Percentiles rank a stretch among this genome's conserved stretches.
These are phyloP conservation scores for Teunomyces lycoperdinae DNA, from an alignment of 805 yeast species.

Conservation along the genomic window DNA sequence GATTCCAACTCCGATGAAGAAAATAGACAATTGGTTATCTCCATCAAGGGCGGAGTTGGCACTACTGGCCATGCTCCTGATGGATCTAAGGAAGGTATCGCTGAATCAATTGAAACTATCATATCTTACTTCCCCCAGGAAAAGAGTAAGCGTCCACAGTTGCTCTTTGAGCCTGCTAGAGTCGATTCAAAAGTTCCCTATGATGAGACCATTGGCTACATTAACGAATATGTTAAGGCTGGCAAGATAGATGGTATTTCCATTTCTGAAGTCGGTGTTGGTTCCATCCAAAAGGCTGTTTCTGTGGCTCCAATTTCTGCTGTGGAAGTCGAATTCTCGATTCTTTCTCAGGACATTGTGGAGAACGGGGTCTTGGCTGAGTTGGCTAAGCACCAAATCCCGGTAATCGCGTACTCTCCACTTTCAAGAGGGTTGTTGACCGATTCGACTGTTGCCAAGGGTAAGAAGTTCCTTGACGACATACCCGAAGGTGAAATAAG, in stretches of 20 bases:
- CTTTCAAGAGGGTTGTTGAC: conserved; percentile 76
- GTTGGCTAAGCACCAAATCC: conserved; percentile 56
- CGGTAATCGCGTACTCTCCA: conserved; percentile 81
- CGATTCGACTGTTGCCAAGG: conserved; percentile 48
- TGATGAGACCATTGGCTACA: conserved; percentile 55
- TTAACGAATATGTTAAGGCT: conserved; percentile 56
- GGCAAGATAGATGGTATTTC: conserved; percentile 73
- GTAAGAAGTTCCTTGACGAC: conserved; percentile 33
- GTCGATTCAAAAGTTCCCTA: conserved; percentile 55
- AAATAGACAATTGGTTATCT: conserved; percentile 50
- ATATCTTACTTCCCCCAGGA: conserved; percentile 26
- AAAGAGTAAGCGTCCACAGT: conserved; percentile 28
- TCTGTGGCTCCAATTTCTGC: conserved; percentile 56
- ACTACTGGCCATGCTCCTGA: conserved; percentile 41
- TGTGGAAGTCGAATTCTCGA: conserved; percentile 77
- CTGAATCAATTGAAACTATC: conserved; percentile 46
- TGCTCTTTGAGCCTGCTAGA: conserved; percentile 68
- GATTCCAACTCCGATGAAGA: conserved; percentile 53
- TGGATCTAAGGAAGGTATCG: conserved; percentile 48
- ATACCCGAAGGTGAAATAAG: conserved; percentile 59
- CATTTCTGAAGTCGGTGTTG: conserved; percentile 67
- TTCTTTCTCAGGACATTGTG: conserved; percentile 62
- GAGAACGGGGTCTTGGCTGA: conserved; percentile 61
- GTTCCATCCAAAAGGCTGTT: conserved; percentile 58
- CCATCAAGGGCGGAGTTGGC: conserved; percentile 65